Base-by-base conservation (phyloP, 805 yeast species). In the Starmerella geochares region DNA sequence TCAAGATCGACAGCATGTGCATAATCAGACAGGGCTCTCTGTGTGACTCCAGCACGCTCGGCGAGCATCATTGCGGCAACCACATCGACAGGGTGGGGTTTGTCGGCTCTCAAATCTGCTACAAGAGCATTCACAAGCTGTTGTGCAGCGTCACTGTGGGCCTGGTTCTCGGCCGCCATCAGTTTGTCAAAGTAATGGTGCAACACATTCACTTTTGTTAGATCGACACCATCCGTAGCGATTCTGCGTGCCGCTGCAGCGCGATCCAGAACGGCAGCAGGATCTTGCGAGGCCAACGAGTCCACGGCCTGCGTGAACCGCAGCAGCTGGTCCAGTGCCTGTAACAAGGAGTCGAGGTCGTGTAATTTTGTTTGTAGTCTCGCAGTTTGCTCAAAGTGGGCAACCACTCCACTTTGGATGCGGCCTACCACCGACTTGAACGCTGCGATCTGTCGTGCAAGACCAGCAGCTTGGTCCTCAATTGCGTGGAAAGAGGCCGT, bases 401-500 rank as follows among this genome's bases (percentile, higher is more conserved):
- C 52, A n/a, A 49, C 55, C n/a, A 58, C 37, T 17, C 46, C 42
- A 25, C 14, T 27, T 29, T 50, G 55, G n/a, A 40, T 40, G 13
- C 41, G 43, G 4, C 25, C 19, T 9, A 48, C 50, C 10, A 46
- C 27, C 2, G 48, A 31, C 21, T 38, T 68, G 21, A 87, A 74
- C 11, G 64, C 62, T 11, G 70, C 66, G 2, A 88, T 77, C 21
- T 54, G 50, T 54, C 75, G 76, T 1, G 65, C 61, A 3, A 55
- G 49, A 3, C 28, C 23, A 2, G 38, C 40, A 2, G 61, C 60
- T 43, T 54, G 54, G 8, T 38, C 35, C 40, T 80, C 76, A 31
- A 88, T 79, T 7, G 70, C 71, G 58, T 80, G 79, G 50, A 92
- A 74, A 54, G 86, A 94, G 48, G 80, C 85, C 48, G 94, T 69